Evolutionary conservation across 78 protist species (phyloP).

Genomic region (Blattamonas nauphoetae): DNA sequence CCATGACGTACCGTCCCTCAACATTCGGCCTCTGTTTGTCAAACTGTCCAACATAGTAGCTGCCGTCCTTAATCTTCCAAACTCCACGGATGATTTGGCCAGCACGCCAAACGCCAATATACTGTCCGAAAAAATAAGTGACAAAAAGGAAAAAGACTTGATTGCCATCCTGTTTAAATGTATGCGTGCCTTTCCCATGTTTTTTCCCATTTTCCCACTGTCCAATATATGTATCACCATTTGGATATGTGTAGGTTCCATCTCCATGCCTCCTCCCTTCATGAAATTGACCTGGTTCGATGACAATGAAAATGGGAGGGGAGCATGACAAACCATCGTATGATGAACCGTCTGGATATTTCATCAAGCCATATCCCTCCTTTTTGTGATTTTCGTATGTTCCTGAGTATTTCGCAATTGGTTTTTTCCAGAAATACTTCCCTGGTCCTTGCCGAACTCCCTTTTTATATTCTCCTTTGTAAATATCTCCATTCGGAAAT

Average conservation of each 20-base stretch:
- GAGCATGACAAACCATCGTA: not conserved
- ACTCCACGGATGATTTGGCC: not conserved
- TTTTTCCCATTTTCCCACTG: conserved; percentile 1
- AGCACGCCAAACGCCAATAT: not conserved
- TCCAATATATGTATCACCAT: conserved; percentile 16
- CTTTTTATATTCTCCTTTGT: not conserved
- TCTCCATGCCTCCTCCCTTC: conserved; percentile 10
- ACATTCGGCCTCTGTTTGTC: not conserved
- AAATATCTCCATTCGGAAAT: conserved; percentile 21
- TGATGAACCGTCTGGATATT: not conserved
- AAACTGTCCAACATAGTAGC: not conserved
- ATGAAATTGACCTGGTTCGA: not conserved
- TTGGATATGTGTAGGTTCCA: conserved; percentile 23
- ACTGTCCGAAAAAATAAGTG: not conserved
- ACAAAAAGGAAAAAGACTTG: not conserved
- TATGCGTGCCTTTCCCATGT: conserved; percentile 1
- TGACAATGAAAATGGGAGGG: not conserved
- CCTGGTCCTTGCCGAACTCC: conserved; percentile 4
- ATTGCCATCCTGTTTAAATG: not conserved
- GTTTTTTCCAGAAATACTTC: conserved; percentile 15
- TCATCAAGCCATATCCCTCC: conserved; percentile 23
- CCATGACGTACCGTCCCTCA: not conserved
- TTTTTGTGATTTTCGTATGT: not conserved
- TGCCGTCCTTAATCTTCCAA: not conserved
- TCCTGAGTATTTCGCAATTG: not conserved